Conservation (phyloP, 306 rosid genomes). For the Leucaena leucocephala region DNA sequence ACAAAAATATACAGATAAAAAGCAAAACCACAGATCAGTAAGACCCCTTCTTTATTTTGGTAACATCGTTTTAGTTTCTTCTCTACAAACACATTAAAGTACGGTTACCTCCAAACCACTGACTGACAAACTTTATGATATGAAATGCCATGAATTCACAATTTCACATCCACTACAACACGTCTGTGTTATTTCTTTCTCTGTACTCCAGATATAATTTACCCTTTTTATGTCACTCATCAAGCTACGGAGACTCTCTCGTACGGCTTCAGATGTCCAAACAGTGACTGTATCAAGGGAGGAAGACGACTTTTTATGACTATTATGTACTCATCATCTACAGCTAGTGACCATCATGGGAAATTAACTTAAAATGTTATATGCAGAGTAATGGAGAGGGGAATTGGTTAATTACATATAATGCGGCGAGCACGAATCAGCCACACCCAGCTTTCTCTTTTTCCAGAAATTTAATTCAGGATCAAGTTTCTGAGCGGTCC, state of each 20-base stretch:
- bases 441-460: slow-evolving; percentile 52
- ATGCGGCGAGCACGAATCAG: slow-evolving; percentile 46
- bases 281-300: not conserved
- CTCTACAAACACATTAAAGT: slow-evolving; percentile 12
- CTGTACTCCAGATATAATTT: not conserved
- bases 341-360: not conserved
- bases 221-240: slow-evolving; percentile 29
- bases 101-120: not conserved
- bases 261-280: slow-evolving; percentile 36
- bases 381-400: not conserved
- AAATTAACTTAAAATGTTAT: not conserved
- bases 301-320: not conserved
- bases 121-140: slow-evolving; percentile 17
- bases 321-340: not conserved
- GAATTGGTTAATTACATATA: slow-evolving; percentile 51
- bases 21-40: slow-evolving; percentile 12
- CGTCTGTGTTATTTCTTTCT: not conserved
- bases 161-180: slow-evolving; percentile 19
- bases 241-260: slow-evolving; percentile 42
- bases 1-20: slow-evolving; percentile 9
- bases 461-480: slow-evolving; percentile 57
- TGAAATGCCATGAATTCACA: slow-evolving; percentile 19
- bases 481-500: slow-evolving; percentile 54
- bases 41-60: not conserved
- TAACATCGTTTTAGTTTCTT: not conserved